Conservation (phyloP, 2,329 filamentous ascomycete genomes). For the Fusarium albidum region DNA sequence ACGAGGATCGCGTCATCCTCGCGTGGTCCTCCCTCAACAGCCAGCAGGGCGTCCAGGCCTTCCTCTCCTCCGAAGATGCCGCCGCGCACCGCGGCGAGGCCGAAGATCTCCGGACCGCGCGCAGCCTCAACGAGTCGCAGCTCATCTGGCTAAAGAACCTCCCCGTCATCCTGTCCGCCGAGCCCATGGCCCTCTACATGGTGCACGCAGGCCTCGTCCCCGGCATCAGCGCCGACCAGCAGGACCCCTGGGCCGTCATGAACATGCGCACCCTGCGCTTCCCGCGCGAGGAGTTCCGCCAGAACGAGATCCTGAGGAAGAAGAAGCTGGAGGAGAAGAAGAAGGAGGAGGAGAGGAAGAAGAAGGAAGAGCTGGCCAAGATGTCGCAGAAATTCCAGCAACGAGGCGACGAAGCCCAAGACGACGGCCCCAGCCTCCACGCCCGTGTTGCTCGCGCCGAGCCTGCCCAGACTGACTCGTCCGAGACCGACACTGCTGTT, state of each 20-base stretch:
- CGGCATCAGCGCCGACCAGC: conserved; percentile 72
- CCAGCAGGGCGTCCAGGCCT: conserved; percentile 38
- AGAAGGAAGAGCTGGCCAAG: conserved; percentile 20
- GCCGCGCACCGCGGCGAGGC: conserved; percentile 45
- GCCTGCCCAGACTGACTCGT: neutral
- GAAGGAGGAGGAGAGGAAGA: conserved; percentile 26
- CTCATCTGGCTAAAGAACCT: conserved; percentile 73
- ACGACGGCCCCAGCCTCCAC: neutral
- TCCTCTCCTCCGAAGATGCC: conserved; percentile 36
- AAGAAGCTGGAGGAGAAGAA: conserved; percentile 34
- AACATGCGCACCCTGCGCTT: conserved; percentile 85
- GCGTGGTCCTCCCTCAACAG: conserved; percentile 54
- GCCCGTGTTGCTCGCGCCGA: conserved; percentile 17
- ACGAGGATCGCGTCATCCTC: conserved; percentile 87
- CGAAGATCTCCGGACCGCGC: conserved; percentile 61
- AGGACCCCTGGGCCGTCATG: conserved; percentile 85
- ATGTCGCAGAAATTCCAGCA: conserved; percentile 4
- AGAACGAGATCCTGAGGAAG: conserved; percentile 43
- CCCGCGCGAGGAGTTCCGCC: conserved; percentile 52
- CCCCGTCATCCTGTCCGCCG: conserved; percentile 80
- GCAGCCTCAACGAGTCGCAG: conserved; percentile 64
- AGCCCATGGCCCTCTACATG: conserved; percentile 70
- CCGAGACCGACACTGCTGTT: neutral
- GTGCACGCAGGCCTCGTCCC: conserved; percentile 90
- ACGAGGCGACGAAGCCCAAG: conserved; percentile 3